phyloP scores from a whole-genome alignment of 495 filamentous ascomycete genomes.

The Neurospora discreta region DNA sequence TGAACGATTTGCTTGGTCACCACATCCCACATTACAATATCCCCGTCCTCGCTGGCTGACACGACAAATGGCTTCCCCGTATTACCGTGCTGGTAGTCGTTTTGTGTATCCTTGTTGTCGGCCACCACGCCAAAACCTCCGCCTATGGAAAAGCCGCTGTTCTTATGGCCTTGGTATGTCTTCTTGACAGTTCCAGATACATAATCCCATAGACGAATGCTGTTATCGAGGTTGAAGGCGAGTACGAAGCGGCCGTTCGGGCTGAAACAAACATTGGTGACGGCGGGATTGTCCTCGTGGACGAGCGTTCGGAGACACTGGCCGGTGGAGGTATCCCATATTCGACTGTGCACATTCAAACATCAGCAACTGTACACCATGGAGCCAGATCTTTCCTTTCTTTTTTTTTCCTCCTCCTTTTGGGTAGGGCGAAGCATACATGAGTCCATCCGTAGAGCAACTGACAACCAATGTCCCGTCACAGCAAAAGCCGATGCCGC shows the following conservation, averaged over 20 bases:
- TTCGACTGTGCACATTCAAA: constrained; percentile 36
- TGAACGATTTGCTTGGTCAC: constrained; percentile 73
- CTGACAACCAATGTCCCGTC: constrained; percentile 87
- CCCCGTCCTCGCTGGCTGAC: constrained; percentile 78
- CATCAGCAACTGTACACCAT: constrained; percentile 2
- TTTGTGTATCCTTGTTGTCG: constrained; percentile 13
- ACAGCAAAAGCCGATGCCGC: constrained; percentile 81
- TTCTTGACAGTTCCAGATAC: constrained; percentile 77
- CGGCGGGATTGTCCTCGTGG: constrained; percentile 89
- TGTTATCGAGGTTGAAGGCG: constrained; percentile 83
- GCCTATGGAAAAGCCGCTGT: constrained; percentile 69
- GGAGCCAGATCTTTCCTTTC: background rate
- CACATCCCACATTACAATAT: constrained; percentile 83
- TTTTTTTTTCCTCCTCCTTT: no score
- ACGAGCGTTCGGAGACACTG: constrained; percentile 92
- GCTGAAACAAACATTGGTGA: constrained; percentile 81
- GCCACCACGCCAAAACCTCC: constrained; percentile 68
- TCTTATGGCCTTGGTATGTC: constrained; percentile 91
- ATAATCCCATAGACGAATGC: constrained; percentile 89
- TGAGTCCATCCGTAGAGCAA: constrained; percentile 82
- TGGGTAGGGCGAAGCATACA: constrained; percentile 34
- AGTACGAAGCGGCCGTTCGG: constrained; percentile 90
- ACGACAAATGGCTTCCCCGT: constrained; percentile 47
- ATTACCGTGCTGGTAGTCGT: background rate
- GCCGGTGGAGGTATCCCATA: constrained; percentile 94